A percentile compares a stretch with the other conserved stretches of the same genome.
Evolutionary conservation across 345 rosid genomes (phyloP).

Genomic region (Aethionema arabicum): DNA sequence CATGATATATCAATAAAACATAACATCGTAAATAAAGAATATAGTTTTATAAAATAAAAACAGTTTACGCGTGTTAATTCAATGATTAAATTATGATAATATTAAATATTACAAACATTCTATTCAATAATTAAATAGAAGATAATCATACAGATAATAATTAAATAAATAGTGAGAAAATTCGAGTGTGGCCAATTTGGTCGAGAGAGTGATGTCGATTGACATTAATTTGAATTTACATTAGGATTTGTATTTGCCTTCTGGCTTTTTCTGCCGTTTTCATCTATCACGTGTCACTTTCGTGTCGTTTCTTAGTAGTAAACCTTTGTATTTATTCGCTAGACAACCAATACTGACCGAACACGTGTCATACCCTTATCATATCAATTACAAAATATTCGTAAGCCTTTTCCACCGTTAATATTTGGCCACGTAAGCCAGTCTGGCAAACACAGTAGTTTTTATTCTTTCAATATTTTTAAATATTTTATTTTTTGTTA

Average conservation of each 20-base stretch:
- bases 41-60: no score
- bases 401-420: background rate
- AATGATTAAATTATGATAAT: no score
- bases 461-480: no score
- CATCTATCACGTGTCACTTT: constrained; percentile 24
- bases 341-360: constrained; percentile 21
- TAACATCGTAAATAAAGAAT: no score
- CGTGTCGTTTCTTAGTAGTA: constrained; percentile 26
- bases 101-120: no score
- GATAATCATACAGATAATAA: constrained; percentile 11
- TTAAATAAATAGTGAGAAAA: constrained; percentile 7
- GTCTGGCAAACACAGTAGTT: background rate
- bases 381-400: constrained; percentile 13
- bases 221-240: constrained; percentile 26
- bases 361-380: constrained; percentile 34
- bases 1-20: no score
- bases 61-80: no score
- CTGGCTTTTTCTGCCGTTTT: constrained; percentile 35
- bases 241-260: constrained; percentile 15
- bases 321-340: constrained; percentile 22
- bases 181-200: constrained; percentile 13
- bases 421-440: constrained; percentile 28
- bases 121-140: no score
- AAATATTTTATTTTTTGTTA: background rate
- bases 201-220: constrained; percentile 26